A percentile compares a stretch with the other conserved stretches of the same genome.
These are phyloP conservation scores for Citrus inodora DNA, from an alignment of 345 rosid species.

Conservation along the genomic window DNA sequence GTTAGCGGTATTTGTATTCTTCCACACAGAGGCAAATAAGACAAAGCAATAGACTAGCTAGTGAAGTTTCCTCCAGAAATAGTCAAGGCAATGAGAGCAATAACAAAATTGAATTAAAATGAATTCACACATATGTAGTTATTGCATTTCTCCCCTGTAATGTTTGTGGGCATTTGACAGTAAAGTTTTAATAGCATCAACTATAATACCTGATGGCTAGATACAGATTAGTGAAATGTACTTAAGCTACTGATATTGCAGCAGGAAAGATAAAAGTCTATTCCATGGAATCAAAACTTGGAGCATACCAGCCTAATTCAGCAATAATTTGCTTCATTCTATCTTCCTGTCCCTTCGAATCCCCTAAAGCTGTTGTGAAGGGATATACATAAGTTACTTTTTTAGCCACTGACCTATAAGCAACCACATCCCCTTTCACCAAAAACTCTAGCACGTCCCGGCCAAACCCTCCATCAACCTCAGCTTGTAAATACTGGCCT, in stretches of 20 bases:
- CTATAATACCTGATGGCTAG: not conserved
- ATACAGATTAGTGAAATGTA: not conserved
- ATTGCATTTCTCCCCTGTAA: not conserved
- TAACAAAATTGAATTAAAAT: not conserved
- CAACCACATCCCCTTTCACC: slow-evolving; percentile 74
- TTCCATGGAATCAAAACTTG: slow-evolving; percentile 77
- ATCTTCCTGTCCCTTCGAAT: slow-evolving; percentile 81
- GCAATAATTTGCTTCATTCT: slow-evolving; percentile 61
- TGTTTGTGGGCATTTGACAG: not conserved
- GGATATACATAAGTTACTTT: slow-evolving; percentile 88
- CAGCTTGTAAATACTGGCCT: slow-evolving; percentile 76
- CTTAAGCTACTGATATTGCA: not conserved
- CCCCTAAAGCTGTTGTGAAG: slow-evolving; percentile 86
- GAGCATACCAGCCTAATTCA: slow-evolving; percentile 82
- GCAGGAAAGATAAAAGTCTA: slow-evolving; percentile 13
- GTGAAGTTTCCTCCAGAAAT: not conserved
- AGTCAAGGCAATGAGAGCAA: not conserved
- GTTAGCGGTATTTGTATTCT: not conserved
- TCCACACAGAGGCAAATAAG: not conserved
- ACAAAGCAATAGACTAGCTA: not conserved
- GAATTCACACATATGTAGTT: not conserved
- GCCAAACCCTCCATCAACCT: slow-evolving; percentile 74
- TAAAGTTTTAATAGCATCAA: not conserved
- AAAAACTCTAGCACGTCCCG: slow-evolving; percentile 75
- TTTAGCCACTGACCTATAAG: slow-evolving; percentile 71